Base-by-base conservation (phyloP, 2,329 filamentous ascomycete genomes). In the Beauveria sp. region DNA sequence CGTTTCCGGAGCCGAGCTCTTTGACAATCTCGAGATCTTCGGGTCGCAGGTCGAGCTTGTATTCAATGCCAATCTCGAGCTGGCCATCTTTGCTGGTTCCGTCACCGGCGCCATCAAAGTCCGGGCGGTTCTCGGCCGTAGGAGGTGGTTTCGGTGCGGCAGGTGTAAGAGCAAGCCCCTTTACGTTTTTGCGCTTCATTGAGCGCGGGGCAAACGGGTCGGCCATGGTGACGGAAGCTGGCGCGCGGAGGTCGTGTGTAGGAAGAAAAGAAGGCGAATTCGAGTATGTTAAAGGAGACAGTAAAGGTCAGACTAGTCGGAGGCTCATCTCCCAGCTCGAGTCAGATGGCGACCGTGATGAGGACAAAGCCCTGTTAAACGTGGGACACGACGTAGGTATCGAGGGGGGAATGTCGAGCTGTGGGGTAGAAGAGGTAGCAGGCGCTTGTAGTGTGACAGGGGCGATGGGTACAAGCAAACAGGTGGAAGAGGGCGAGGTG, bases 131-230 rank as follows among this genome's bases (percentile, higher is more conserved):
- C 69, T 91, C 89, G 51, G 90, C 88, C 34, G 90, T 87, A 60
- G 87, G 85, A 60, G 86, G 79, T 55, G 85, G 80, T 65, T 91
- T 91, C 48, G 91, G 88, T 52, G 89, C 83, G 26, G 89, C 87
- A 55, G 90, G 87, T 70, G 86, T 93, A 72, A 99, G 82, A 67
- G 92, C 93, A 56, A 99, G 88, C 43, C 93, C 93, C 80, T 98
- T 98, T 76, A 96, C 89, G 75, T 99, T 99, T 85, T 98, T 97
- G 82, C 93, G 89, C 87, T 97, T 98, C 88, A 99, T 89, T 65
- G 95, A 96, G 76, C 85, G 84, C 76, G 83, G 83, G 65, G 83
- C 83, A 68, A 87, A 87, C 40, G 77, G 71, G 70, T 87, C 85
- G 69, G 82, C 81, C 86, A 88, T 88, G 72, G 66, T 74, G 73